These are phyloP conservation scores for Ceratocystis harringtonii DNA, from an alignment of 2,329 filamentous ascomycete genomes.

Conservation along the genomic window DNA sequence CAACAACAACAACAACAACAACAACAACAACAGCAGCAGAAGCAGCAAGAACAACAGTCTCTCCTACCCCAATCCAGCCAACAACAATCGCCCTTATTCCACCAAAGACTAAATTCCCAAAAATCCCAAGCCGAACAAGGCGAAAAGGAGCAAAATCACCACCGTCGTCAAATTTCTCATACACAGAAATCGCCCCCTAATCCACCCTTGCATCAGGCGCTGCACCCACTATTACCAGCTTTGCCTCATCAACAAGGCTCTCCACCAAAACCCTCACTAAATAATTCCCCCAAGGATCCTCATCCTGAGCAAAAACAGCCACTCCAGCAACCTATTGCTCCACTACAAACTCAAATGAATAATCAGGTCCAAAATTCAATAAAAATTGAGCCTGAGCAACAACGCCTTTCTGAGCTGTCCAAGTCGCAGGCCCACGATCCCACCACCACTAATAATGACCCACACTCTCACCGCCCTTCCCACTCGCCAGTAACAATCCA, in stretches of 20 bases:
- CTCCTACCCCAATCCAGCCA: too few species aligned
- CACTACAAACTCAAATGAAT: conserved; percentile 13
- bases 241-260: conserved; percentile 25
- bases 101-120: too few species aligned
- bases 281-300: conserved; percentile 10
- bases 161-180: neutral
- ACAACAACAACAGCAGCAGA: conserved; percentile 1
- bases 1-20: conserved; percentile 14
- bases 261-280: conserved; percentile 8
- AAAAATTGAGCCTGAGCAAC: conserved; percentile 21
- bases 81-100: too few species aligned
- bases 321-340: conserved; percentile 11
- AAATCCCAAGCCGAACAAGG: too few species aligned
- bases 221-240: conserved; percentile 17
- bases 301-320: conserved; percentile 5
- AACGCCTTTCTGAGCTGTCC: neutral
- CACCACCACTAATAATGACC: neutral
- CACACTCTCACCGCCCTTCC: conserved; percentile 8
- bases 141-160: conserved; percentile 18
- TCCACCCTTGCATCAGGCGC: conserved; percentile 25
- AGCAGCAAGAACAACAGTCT: conserved; percentile 4
- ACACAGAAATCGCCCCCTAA: neutral
- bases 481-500: neutral
- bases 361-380: conserved; percentile 16
- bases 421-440: neutral